Base-by-base conservation (phyloP, 345 rosid genomes). In the Raphanus sativus region DNA sequence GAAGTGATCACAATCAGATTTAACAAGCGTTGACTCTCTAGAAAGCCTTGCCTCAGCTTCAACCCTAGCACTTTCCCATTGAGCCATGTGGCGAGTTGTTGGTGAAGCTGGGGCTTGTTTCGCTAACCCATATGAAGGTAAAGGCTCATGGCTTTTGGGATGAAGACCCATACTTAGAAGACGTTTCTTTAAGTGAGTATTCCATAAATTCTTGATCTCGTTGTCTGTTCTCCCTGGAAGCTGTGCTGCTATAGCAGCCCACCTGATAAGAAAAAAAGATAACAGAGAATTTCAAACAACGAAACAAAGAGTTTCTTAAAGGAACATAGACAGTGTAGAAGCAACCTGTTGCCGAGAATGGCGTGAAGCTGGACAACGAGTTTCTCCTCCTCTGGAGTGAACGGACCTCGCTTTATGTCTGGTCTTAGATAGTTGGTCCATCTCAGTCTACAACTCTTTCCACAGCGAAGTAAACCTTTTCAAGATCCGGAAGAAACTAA, bases 121-220 rank as follows among this genome's bases (percentile, higher is more conserved):
- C 24, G 63, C 69, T 58, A 86, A 67, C 9, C 91, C 90, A 32
- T 70, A 56, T 5, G 81, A 45, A 21, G 80, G 17, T 29, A 90
- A 71, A 5, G 97, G 93, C 85, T 91, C 86, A 38, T 92, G 99
- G 2, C 94, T 92, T 69, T 62, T 86, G 1, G 97, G 99, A 76
- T 95, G 94, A 38, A 95, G 83, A 63, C 99, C 98, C 98, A 92
- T 82, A 38, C 83, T 71, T 7, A 91, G 78, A 0, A 92, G 91
- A 36, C 94, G 92, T 60, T 95, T 92, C 85, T 91, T 95, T 67
- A 95, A 83, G 81, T 91, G 97, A 25, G 98, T 95, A 86, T 95
- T 95, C 99, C 98, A 95, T 25, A 92, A 81, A 85, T 95, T 95
- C 90, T 95, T 92, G 80, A 95, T 87, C 88, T 95, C 98, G 54